Evolutionary conservation across 805 yeast species (phyloP), one percentile per base, ranked within the genome.

Genomic region (Clavispora phyllophila): DNA sequence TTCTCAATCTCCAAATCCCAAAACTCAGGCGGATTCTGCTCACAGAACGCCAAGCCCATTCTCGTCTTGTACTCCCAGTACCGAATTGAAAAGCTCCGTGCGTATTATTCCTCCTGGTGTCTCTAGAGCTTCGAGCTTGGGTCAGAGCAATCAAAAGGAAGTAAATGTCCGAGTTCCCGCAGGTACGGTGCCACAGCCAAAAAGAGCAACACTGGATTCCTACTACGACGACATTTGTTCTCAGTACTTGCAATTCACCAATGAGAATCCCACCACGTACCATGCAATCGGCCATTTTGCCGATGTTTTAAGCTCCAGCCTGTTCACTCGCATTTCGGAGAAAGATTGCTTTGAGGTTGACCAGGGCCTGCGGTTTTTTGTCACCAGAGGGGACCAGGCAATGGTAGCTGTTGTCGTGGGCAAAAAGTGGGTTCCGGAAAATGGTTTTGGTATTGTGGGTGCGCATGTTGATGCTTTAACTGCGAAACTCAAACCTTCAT

Each of bases 191-290:
- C 12, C 14, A 5, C 5, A 13, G 13, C 28, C 28, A 13, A 10
- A 10, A 25, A 8, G 2, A 4, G 10, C 7, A 9, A 12, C 35
- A 9, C 23, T 12, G 10, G 36, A 34, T 6, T 14, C 23, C 4
- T 50, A 44, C 43, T 57, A 51, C 43, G 53, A 54, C 13, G 37
- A 35, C 1, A 50, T 44, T 40, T 57, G 63, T 15, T 45, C 47
- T 14, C 36, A 51, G 27, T 66, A 63, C 45, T 48, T 67, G 36
- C 43, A 46, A 18, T 66, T 64, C 48, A 65, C 70, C 37, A 53
- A 65, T 39, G 39, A 48, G n/a, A 63, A 64, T 40, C 74, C 75
- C n/a, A 68, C 75, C 3, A 67, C 72, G 2, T 65, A 54, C 46
- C 75, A 70, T 51, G 68, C 59, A 5, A 49, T 65, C 6, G 36